phyloP scores from a whole-genome alignment of 1,284 basidiomycete species.

The Sanghuangporus baumii region DNA sequence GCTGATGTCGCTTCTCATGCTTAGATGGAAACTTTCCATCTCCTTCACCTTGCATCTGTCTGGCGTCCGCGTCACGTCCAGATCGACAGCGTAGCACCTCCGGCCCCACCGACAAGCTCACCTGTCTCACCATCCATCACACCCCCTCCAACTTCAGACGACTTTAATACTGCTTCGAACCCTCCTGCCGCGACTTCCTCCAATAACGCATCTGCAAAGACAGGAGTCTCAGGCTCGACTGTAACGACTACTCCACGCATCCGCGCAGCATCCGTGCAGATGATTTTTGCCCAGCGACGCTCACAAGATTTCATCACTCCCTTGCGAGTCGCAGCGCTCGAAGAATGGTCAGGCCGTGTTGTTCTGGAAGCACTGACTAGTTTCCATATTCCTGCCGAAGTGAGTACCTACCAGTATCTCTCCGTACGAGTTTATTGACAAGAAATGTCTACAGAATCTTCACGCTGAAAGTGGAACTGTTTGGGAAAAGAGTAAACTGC shows the following conservation, averaged over 20 bases:
- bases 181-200: constrained; percentile 7
- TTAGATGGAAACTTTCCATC: constrained; percentile 80
- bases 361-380: constrained; percentile 43
- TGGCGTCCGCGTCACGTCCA: constrained; percentile 31
- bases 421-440: background rate
- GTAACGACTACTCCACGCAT: constrained; percentile 35
- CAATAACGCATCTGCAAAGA: background rate
- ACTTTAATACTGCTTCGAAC: constrained; percentile 19
- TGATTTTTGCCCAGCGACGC: constrained; percentile 77
- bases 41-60: constrained; percentile 65
- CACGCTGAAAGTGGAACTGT: constrained; percentile 40
- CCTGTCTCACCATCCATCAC: constrained; percentile 32
- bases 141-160: constrained; percentile 23
- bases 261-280: constrained; percentile 72
- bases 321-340: constrained; percentile 54
- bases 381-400: constrained; percentile 35
- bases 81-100: constrained; percentile 24
- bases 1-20: background rate
- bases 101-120: constrained; percentile 5
- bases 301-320: constrained; percentile 78
- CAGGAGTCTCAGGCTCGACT: background rate
- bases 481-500: constrained; percentile 29
- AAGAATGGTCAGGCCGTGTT: constrained; percentile 57
- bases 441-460: constrained; percentile 29
- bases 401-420: constrained; percentile 34